Evolutionary conservation across 139 green algal genomes (phyloP).

Genomic region (Chlamydomonas urium): DNA sequence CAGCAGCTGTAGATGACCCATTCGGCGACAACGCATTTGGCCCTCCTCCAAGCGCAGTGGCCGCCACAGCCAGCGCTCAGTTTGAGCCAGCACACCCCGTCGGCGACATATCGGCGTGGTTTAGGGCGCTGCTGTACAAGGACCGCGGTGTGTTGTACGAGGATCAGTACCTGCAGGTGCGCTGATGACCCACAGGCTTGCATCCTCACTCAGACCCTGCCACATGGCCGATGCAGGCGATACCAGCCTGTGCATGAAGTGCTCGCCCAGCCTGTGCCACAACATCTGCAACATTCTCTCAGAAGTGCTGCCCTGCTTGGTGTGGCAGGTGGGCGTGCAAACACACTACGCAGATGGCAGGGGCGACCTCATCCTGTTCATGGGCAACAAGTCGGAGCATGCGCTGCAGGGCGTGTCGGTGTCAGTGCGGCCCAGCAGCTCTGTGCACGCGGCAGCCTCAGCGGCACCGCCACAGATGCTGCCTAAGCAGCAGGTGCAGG

Average conservation of each 20-base stretch:
- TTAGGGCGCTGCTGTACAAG: slow-evolving; percentile 39
- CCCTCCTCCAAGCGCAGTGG: neutral
- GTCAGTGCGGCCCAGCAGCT: slow-evolving; percentile 21
- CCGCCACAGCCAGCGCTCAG: neutral
- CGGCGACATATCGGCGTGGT: slow-evolving; percentile 43
- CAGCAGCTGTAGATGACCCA: slow-evolving; percentile 2
- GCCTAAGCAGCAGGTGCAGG: slow-evolving; percentile 53
- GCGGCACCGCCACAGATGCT: slow-evolving; percentile 22
- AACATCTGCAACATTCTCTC: too few species aligned
- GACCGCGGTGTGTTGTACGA: slow-evolving; percentile 90
- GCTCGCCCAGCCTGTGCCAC: too few species aligned
- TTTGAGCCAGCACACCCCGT: slow-evolving; percentile 27
- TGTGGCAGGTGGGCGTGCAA: slow-evolving; percentile 81
- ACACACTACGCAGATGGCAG: slow-evolving; percentile 42
- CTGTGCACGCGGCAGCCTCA: neutral
- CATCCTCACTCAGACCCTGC: too few species aligned
- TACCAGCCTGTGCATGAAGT: too few species aligned
- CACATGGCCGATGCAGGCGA: too few species aligned
- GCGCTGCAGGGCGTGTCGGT: too few species aligned
- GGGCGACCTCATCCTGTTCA: slow-evolving; percentile 70
- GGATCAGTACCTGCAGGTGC: slow-evolving; percentile 84
- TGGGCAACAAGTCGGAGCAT: slow-evolving; percentile 88
- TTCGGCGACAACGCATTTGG: slow-evolving; percentile 19
- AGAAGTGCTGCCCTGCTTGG: too few species aligned
- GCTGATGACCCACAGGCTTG: neutral